These are phyloP conservation scores for Leishmania turanica DNA, from an alignment of 208 protist species.

Conservation along the genomic window DNA sequence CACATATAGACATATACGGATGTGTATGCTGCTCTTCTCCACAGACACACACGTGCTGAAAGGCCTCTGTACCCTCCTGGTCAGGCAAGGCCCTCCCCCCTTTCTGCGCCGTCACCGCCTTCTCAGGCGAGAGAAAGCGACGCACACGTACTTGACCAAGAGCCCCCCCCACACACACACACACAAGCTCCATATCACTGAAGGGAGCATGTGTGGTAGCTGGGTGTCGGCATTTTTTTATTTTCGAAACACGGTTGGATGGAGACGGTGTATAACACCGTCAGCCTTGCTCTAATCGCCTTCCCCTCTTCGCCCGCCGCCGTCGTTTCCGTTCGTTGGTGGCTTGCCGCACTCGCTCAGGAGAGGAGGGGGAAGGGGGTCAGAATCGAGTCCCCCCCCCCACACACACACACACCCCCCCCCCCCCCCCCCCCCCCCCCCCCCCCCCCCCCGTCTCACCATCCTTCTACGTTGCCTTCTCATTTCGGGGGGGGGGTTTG, in stretches of 20 bases:
- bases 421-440: no score
- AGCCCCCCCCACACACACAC: neutral
- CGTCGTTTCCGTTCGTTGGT: neutral
- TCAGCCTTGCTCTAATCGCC: neutral
- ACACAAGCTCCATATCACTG: neutral
- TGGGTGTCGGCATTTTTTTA: neutral
- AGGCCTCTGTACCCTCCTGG: neutral
- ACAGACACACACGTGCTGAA: neutral
- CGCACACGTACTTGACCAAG: neutral
- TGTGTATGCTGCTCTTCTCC: neutral
- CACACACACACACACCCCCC: no score
- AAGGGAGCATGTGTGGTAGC: neutral
- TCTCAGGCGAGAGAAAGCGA: neutral
- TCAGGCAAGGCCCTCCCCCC: neutral
- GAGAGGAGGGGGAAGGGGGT: no score
- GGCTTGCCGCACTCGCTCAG: neutral
- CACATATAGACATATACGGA: neutral
- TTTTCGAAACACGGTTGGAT: neutral
- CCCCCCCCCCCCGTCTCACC: neutral
- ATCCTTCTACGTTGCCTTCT: neutral
- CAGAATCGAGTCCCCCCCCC: no score
- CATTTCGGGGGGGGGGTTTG: neutral
- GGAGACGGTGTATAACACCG: neutral
- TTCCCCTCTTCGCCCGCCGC: neutral
- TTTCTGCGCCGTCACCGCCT: neutral